phyloP scores from a whole-genome alignment of 805 yeast genomes.

The Sugiyamaella valdiviana region DNA sequence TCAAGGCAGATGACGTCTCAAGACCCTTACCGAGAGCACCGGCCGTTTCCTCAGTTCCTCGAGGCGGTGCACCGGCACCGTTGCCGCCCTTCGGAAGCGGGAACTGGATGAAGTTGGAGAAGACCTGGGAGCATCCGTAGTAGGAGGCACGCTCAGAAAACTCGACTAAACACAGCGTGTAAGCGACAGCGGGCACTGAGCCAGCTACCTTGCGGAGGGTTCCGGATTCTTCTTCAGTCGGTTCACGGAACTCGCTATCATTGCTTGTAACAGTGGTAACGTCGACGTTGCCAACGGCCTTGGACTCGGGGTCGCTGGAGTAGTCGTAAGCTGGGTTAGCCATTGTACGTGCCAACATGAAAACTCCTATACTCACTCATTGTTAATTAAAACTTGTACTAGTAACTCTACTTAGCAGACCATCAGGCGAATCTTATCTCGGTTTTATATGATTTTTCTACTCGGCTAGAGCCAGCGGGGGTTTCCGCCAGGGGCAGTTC shows the following conservation, averaged over 20 bases:
- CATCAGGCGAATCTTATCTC: too few relatives aligned
- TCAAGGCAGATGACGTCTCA: conserved; percentile 42
- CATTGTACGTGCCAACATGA: too few relatives aligned
- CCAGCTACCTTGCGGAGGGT: conserved; percentile 15
- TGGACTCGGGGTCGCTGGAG: background rate
- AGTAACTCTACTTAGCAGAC: background rate
- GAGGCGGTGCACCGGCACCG: conserved; percentile 39
- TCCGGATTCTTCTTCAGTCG: conserved; percentile 9
- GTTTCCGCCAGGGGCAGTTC: too few relatives aligned
- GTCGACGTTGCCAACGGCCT: background rate
- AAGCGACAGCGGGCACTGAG: conserved; percentile 10
- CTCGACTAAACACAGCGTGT: conserved; percentile 34
- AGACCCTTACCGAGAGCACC: conserved; percentile 48
- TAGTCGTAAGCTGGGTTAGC: background rate
- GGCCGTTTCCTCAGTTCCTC: conserved; percentile 36
- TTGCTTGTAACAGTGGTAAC: background rate
- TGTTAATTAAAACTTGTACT: background rate
- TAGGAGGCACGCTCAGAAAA: conserved; percentile 53
- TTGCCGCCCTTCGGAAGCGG: conserved; percentile 46
- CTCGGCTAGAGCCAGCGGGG: too few relatives aligned
- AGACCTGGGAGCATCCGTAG: conserved; percentile 41
- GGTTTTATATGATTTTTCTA: too few relatives aligned
- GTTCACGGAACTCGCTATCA: conserved; percentile 4
- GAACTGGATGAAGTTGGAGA: conserved; percentile 46
- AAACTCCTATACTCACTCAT: background rate